Percentiles rank a stretch among this genome's conserved stretches.
Conservation (phyloP, 2,329 filamentous ascomycete species). For the Fonsecaea pedrosoi region DNA sequence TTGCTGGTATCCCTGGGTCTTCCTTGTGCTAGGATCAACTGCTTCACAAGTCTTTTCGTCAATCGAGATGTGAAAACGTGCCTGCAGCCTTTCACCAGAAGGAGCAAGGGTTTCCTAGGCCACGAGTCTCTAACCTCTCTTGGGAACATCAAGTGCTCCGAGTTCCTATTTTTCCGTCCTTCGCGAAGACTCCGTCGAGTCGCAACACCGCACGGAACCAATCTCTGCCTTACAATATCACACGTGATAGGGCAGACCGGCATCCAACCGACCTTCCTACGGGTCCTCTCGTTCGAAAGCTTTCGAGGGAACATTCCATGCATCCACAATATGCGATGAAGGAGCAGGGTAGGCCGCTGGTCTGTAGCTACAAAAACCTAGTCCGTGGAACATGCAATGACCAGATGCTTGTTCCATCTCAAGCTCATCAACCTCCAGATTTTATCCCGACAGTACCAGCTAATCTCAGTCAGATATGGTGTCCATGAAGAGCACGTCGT, state of each 20-base stretch:
- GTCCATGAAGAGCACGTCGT: neutral
- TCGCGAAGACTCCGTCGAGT: neutral
- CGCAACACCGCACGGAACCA: slow-evolving; percentile 1
- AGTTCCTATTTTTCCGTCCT: neutral
- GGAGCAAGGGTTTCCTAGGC: neutral
- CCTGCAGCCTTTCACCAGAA: neutral
- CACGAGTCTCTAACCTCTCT: neutral
- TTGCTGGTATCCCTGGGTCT: neutral
- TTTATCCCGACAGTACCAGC: neutral
- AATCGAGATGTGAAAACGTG: slow-evolving; percentile 3
- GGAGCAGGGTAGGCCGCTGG: neutral
- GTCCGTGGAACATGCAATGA: neutral
- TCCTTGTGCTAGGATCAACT: neutral
- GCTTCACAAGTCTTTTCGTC: neutral
- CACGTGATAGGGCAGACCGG: slow-evolving; percentile 13
- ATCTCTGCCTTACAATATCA: slow-evolving; percentile 10
- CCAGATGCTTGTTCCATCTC: neutral
- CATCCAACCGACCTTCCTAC: neutral
- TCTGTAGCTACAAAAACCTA: slow-evolving; percentile 6
- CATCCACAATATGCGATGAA: slow-evolving; percentile 1
- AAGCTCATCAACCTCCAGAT: neutral
- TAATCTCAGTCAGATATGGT: neutral
- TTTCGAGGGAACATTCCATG: neutral
- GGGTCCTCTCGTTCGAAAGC: neutral
- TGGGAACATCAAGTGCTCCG: neutral